phyloP scores from a whole-genome alignment of 352 stramenopile genomes.

The Phytophthora melonis region DNA sequence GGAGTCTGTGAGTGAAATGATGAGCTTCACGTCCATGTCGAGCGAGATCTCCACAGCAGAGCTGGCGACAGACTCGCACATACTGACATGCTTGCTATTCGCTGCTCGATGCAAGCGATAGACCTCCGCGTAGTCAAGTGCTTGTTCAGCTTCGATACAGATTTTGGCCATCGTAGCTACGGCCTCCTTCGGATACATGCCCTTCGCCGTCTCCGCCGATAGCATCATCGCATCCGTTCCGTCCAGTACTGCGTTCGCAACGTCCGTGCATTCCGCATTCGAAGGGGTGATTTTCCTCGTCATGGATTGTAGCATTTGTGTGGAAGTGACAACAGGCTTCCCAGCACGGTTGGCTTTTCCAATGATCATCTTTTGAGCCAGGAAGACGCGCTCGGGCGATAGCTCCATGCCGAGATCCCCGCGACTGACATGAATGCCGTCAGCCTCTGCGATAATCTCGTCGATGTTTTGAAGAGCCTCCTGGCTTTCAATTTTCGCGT shows the following conservation, averaged over 20 bases:
- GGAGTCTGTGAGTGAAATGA: constrained; percentile 98
- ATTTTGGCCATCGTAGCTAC: constrained; percentile 96
- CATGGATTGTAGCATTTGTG: constrained; percentile 99
- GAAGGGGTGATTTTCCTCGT: constrained; percentile 97
- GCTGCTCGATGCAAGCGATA: constrained; percentile 63
- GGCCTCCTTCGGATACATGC: constrained; percentile 95
- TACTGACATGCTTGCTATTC: constrained; percentile 63
- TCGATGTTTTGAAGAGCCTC: constrained; percentile 97
- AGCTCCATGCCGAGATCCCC: constrained; percentile 99
- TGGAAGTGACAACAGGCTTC: constrained; percentile 98
- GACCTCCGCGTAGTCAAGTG: constrained; percentile 77
- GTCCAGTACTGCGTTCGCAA: constrained; percentile 99
- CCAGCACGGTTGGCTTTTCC: constrained; percentile 95
- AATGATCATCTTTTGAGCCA: constrained; percentile 99
- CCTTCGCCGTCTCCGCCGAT: constrained; percentile 98
- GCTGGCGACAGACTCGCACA: constrained; percentile 95
- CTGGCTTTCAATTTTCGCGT: constrained; percentile 99
- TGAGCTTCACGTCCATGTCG: constrained; percentile 96
- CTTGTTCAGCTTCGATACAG: constrained; percentile 91
- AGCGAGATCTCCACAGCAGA: constrained; percentile 98
- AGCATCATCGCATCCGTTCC: constrained; percentile 99
- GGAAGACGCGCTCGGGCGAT: constrained; percentile 97
- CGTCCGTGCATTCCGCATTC: constrained; percentile 99
- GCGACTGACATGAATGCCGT: constrained; percentile 99
- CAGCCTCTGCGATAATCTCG: constrained; percentile 97